These are phyloP conservation scores for Cryphonectria naterciae DNA, from an alignment of 2,329 filamentous ascomycete genomes.

Conservation along the genomic window DNA sequence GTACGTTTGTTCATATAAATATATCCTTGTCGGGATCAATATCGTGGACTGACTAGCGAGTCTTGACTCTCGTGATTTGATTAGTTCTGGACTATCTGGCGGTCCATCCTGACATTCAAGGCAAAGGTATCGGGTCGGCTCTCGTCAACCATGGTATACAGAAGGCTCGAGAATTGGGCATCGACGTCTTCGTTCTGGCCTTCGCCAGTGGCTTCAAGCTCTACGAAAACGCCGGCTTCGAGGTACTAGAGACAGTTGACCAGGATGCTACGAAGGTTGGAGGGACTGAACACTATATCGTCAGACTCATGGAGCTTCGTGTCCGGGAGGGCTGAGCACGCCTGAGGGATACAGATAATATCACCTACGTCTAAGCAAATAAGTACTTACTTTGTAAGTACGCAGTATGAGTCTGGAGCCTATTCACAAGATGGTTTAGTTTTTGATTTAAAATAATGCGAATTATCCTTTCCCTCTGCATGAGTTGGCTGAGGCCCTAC, in stretches of 20 bases:
- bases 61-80: conserved; percentile 22
- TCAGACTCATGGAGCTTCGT: conserved; percentile 33
- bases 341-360: not conserved
- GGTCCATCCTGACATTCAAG: conserved; percentile 33
- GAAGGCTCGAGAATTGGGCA: conserved; percentile 32
- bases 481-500: not conserved
- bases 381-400: no score
- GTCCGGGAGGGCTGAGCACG: not conserved
- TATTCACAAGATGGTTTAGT: no score
- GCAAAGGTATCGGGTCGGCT: conserved; percentile 33
- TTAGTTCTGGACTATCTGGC: conserved; percentile 36
- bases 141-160: conserved; percentile 32
- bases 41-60: not conserved
- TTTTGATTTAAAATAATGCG: not conserved
- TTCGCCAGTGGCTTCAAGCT: conserved; percentile 29
- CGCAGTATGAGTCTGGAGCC: no score
- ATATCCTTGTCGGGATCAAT: not conserved
- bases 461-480: not conserved
- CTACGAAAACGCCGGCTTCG: conserved; percentile 34
- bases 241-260: conserved; percentile 29
- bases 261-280: conserved; percentile 34
- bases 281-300: conserved; percentile 31
- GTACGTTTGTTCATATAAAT: conserved; percentile 5
- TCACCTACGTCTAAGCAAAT: no score
- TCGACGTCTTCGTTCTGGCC: conserved; percentile 34